Evolutionary conservation across 1,284 basidiomycete species (phyloP), one percentile per base, ranked within the genome.

Genomic region (Pulchroboletus neoregius): DNA sequence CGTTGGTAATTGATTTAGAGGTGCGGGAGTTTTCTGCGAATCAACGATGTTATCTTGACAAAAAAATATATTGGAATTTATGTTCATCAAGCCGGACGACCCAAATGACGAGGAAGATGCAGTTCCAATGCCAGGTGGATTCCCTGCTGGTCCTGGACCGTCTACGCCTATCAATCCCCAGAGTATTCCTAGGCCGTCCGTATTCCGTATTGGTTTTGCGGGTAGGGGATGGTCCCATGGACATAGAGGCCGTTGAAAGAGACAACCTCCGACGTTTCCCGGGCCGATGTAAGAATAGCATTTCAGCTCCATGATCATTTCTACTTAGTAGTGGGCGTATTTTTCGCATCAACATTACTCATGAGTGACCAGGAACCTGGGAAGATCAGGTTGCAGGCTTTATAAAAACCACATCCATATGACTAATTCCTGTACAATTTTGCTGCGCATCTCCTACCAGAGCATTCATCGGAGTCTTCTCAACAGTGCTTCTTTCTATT

Each of bases 1-100:
- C 90, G 1, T 70, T 94, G 40, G 87, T 90, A 1, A 84, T 94
- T 24, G 87, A 91, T 61, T 68, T 90, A 16, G 79, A 85, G 69
- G 82, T 83, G 46, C 18, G 54, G 62, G 54, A n/a, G 28, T 37
- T 22, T 40, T 44, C 5, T 27, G n/a, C n/a, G 8, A 13, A n/a
- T 9, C 23, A n/a, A n/a, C 42, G 16, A 41, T 16, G 8, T 18
- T 46, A n/a, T 44, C 10, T 15, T 50, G 35, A 58, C 32, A 5
- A 12, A 26, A 32, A 18, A 48, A 49, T 37, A 35, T 36, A 6
- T 35, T 12, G 15, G 12, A n/a, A 42, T 22, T n/a, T 13, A n/a
- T 31, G 18, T 26, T 40, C 38, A 35, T 50, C 12, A 26, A 63
- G 48, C 47, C 54, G 34, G 40, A 51, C 42, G 58, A 51, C n/a